Percentiles rank a stretch among this genome's conserved stretches.
phyloP scores from a whole-genome alignment of 2,329 filamentous ascomycete genomes.

The Diaporthe longicolla region DNA sequence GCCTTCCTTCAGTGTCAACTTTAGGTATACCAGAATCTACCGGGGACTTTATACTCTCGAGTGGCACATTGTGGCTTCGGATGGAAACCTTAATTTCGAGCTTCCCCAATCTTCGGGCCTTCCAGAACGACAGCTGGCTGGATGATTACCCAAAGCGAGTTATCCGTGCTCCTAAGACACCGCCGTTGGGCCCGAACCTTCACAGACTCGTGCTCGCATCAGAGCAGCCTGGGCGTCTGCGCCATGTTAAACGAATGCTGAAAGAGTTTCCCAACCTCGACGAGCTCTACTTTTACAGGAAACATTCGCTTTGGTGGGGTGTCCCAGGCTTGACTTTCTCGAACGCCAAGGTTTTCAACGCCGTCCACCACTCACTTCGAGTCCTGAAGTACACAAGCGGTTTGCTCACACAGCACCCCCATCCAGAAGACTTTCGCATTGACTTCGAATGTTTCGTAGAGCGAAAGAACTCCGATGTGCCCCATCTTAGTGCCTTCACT shows the following conservation, averaged over 20 bases:
- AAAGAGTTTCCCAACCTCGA: not conserved
- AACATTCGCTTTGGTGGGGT: not conserved
- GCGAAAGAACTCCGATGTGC: too few species aligned
- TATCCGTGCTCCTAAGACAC: not conserved
- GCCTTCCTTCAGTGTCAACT: not conserved
- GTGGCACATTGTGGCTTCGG: accelerated
- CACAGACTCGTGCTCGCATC: not conserved
- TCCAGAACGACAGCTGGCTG: not conserved
- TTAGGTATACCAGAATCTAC: not conserved
- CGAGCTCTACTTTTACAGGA: not conserved
- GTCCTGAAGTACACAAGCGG: not conserved
- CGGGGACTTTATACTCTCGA: accelerated
- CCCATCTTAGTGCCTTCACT: too few species aligned
- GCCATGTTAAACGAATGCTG: not conserved
- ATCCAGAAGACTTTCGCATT: not conserved
- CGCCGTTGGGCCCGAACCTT: not conserved
- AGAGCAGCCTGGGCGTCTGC: not conserved
- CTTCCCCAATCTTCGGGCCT: not conserved
- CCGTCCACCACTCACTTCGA: not conserved
- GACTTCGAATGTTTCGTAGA: not conserved
- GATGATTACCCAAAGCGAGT: not conserved
- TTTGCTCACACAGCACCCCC: accelerated
- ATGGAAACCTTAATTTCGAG: not conserved
- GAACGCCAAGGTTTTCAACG: not conserved
- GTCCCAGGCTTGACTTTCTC: not conserved